Conservation (phyloP, 768 basidiomycete genomes). For the Kwoniella europaea region DNA sequence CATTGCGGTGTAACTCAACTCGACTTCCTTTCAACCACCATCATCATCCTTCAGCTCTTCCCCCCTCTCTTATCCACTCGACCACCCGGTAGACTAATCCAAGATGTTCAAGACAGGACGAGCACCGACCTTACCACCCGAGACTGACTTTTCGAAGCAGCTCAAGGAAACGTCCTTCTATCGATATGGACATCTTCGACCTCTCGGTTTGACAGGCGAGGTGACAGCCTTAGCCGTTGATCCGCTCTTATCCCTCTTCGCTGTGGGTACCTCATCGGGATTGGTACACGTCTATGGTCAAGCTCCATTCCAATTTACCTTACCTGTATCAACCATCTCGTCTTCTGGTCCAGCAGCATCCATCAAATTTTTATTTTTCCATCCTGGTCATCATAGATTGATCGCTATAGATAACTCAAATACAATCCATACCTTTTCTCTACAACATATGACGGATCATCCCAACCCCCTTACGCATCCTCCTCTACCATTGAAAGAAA, state of each 20-base stretch:
- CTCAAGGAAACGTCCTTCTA: conserved; percentile 54
- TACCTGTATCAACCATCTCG: conserved; percentile 39
- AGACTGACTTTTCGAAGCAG: conserved; percentile 51
- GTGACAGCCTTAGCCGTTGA: conserved; percentile 58
- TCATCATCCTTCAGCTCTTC: not conserved
- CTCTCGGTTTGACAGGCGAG: conserved; percentile 55
- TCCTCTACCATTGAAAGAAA: conserved; percentile 43
- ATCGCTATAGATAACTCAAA: conserved; percentile 42
- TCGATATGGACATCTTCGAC: conserved; percentile 54
- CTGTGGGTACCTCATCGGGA: conserved; percentile 69
- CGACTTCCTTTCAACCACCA: not conserved
- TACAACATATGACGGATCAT: conserved; percentile 43
- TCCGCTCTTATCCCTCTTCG: conserved; percentile 58
- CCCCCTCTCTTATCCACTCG: not conserved
- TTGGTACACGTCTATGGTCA: conserved; percentile 70
- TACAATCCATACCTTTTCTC: conserved; percentile 43
- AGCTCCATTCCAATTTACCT: conserved; percentile 64
- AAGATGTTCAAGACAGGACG: conserved; percentile 51
- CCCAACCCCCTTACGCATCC: conserved; percentile 44
- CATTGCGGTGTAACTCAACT: conserved; percentile 4
- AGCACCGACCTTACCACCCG: conserved; percentile 31
- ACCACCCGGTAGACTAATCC: not conserved
- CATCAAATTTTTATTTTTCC: conserved; percentile 41
- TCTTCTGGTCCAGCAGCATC: conserved; percentile 21
- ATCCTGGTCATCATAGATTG: conserved; percentile 41